Base-by-base conservation (phyloP, 306 rosid species). In the Fragaria vesca region DNA sequence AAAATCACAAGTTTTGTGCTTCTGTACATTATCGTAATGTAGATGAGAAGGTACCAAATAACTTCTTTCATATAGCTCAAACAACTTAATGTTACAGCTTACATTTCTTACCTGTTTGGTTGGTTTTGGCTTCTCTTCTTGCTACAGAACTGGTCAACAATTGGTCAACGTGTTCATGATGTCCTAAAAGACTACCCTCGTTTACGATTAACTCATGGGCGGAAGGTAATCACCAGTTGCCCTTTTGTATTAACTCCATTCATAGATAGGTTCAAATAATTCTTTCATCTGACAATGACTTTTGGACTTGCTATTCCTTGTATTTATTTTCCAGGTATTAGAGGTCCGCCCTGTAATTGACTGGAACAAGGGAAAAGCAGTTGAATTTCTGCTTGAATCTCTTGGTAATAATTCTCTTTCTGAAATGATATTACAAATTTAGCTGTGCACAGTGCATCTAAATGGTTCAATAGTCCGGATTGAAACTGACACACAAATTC, bases 341-440 rank as follows among this genome's bases (percentile, higher is more conserved):
- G 98, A 94, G 76, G 76, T 94, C 43, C 98, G 98, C 84, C 98
- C 98, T 34, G 91, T 80, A 76, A 89, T 94, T 73, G 93, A 92
- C 68, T 94, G 98, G 98, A 86, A 94, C 87, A 94, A 94, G 85
- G 98, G 98, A 86, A 94, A 92, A 83, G 97, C 98, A 18, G 98
- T 94, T 69, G 97, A 92, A 55, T 94, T 94, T 84, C 79, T 94
- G 87, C 93, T 92, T 46, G 93, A 89, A 72, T 94, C 93, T 77
- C 91, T 94, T 18, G 97, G 98, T 92, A 83, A 54, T 17, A 32
- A 40, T n/a, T 17, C 40, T 57, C 46, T 61, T 3, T 72, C 28
- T 66, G 30, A 26, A 26, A 28, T 20, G 21, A 32, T 7, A 30
- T 7, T n/a, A 63, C 40, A 16, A 15, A 6, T 63, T 15, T 32